Base-by-base conservation (phyloP, 2,329 filamentous ascomycete genomes). In the Claviceps cyperi region DNA sequence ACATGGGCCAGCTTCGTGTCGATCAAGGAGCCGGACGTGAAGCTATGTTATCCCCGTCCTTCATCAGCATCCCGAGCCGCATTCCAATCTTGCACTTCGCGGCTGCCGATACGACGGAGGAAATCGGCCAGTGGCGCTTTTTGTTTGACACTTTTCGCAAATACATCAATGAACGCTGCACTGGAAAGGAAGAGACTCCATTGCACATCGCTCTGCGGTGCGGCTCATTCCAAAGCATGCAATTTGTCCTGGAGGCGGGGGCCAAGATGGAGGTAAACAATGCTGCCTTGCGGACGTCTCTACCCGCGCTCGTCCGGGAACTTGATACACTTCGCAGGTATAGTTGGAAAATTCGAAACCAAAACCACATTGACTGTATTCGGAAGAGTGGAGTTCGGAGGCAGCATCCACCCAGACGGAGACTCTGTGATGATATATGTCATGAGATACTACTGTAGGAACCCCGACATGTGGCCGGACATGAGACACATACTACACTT, bases 1-100 rank as follows among this genome's bases (percentile, higher is more conserved):
- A 24, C 6, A 50, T 44, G 21, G 51, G 21, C 6, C n/a, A 36
- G 17, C 35, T 50, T 35, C 48, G 50, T 17, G 4, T 52, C n/a
- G 2, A 4, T 5, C 17, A 24, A 6, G 48, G 39, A 5, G 51
- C 48, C 24, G 2, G 44, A 5, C 22, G 32, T 15, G 15, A 38
- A 15, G 48, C 36, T 4, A 36, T 39, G 14, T 1, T 4, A 21
- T 8, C 13, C 11, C 13, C 1, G 13, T 5, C 2, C 19, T 5
- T 15, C 32, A 9, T 5, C 1, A n/a, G 2, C 4, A 2, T 21
- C 5, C 5, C 13, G 8, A 14, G 2, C 8, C 17, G 4, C 2
- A 41, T 36, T 14, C 40, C 43, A 11, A 50, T 50, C 21, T 37
- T 50, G 5, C 48, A 46, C 15, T 46, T 46, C 14, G 36, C 24